phyloP scores from a whole-genome alignment of 2,329 filamentous ascomycete genomes.

The Ophiostoma angusticollis region DNA sequence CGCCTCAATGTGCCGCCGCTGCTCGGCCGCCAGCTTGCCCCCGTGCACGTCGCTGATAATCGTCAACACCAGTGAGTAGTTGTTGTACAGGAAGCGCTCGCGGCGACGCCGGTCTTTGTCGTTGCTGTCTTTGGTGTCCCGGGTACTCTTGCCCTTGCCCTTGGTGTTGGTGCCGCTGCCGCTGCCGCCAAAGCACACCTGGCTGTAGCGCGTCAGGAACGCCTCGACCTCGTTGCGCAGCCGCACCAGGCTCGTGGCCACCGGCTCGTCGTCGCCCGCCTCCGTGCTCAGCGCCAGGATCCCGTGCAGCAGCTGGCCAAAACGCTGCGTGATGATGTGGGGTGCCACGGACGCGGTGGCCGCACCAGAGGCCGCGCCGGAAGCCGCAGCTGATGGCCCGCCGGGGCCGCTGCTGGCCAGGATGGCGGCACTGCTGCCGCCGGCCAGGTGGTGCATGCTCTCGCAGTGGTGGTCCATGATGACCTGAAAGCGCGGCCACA shows the following conservation, averaged over 20 bases:
- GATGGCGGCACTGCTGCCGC: slow-evolving; percentile 15
- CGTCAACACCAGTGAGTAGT: slow-evolving; percentile 86
- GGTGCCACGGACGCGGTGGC: slow-evolving; percentile 63
- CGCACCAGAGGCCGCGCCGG: slow-evolving; percentile 29
- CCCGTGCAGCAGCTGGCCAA: slow-evolving; percentile 81
- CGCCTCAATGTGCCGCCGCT: slow-evolving; percentile 61
- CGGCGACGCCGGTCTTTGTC: slow-evolving; percentile 64
- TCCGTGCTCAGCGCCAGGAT: slow-evolving; percentile 76
- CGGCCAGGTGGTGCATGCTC: slow-evolving; percentile 56
- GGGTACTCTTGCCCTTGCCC: too few species aligned
- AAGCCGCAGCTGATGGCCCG: slow-evolving; percentile 5
- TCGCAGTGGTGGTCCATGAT: slow-evolving; percentile 91
- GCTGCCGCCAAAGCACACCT: slow-evolving; percentile 52
- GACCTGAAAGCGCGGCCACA: slow-evolving; percentile 91
- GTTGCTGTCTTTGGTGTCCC: too few species aligned
- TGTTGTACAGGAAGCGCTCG: slow-evolving; percentile 85
- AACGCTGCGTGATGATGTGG: slow-evolving; percentile 86
- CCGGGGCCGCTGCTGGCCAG: slow-evolving; percentile 20
- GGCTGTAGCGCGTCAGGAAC: slow-evolving; percentile 66
- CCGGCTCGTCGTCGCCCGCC: slow-evolving; percentile 86
- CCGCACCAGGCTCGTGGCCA: slow-evolving; percentile 65
- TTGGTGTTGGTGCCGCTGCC: too few species aligned
- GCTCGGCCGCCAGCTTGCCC: slow-evolving; percentile 62
- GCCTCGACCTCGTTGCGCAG: slow-evolving; percentile 71
- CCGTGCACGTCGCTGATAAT: slow-evolving; percentile 64